phyloP scores from a whole-genome alignment of 2,329 filamentous ascomycete species.

The Penicillium brasilianum region DNA sequence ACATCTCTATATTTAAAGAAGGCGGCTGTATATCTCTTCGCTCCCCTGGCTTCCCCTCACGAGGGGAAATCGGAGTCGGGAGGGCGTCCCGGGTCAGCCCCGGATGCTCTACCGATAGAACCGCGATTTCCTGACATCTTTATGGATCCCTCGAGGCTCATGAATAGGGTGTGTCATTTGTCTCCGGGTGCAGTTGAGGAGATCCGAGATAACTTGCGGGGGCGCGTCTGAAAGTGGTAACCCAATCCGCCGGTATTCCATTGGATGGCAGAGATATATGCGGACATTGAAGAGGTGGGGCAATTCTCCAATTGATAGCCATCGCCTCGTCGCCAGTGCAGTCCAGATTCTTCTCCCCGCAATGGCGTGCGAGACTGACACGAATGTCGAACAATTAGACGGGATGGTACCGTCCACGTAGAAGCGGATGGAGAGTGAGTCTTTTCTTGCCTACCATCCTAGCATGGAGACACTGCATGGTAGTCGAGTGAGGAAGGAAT shows the following conservation, averaged over 20 bases:
- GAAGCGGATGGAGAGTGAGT: too few relatives aligned
- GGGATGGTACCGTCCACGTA: not conserved
- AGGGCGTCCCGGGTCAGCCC: slow-evolving; percentile 1
- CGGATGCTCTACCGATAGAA: not conserved
- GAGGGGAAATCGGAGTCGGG: slow-evolving; percentile 14
- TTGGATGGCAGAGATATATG: not conserved
- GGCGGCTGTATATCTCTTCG: not conserved
- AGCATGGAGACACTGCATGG: too few relatives aligned
- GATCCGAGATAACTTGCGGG: slow-evolving; percentile 8
- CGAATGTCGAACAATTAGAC: not conserved
- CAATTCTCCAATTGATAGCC: slow-evolving; percentile 13
- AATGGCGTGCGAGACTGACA: not conserved
- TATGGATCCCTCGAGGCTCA: not conserved
- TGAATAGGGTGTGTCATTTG: not conserved
- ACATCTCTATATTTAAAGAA: slow-evolving; percentile 11
- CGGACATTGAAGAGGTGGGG: not conserved
- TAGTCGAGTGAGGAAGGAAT: too few relatives aligned
- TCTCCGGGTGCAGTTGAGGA: not conserved
- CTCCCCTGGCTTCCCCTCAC: slow-evolving; percentile 19
- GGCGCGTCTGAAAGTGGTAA: slow-evolving; percentile 13
- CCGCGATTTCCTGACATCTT: not conserved
- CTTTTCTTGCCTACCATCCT: too few relatives aligned
- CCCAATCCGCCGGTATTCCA: not conserved
- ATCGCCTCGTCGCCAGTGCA: not conserved
- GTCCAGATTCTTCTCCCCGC: not conserved